These are phyloP conservation scores for Neoscytalidium dimidiatum DNA, from an alignment of 2,329 filamentous ascomycete genomes.

Conservation along the genomic window DNA sequence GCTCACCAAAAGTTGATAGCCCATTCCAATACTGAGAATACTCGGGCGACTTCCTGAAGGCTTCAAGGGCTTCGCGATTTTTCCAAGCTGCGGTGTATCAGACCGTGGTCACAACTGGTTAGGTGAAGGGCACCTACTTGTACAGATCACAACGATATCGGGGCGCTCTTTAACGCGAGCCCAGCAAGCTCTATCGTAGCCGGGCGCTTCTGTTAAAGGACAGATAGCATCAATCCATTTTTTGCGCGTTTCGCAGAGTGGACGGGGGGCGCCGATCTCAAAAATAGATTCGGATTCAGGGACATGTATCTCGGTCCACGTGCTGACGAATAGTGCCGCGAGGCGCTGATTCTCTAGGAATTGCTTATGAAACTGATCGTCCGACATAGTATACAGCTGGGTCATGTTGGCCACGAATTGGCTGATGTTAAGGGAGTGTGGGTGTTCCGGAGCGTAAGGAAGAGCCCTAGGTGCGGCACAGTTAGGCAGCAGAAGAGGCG, in stretches of 20 bases:
- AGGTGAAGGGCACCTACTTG: not conserved
- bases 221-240: not conserved
- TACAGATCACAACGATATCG: not conserved
- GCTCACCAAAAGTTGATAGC: not conserved
- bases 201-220: not conserved
- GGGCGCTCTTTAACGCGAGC: not conserved
- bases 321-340: not conserved
- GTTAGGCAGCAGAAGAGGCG: not conserved
- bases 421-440: not conserved
- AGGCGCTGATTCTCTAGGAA: not conserved
- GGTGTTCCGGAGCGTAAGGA: not conserved
- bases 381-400: not conserved
- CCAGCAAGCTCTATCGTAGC: not conserved
- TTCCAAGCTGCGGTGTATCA: not conserved
- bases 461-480: not conserved
- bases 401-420: too few relatives aligned
- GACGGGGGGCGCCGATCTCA: not conserved
- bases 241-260: not conserved
- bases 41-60: not conserved
- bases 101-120: not conserved
- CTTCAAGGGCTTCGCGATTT: not conserved
- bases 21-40: not conserved
- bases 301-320: not conserved
- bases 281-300: not conserved
- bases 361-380: not conserved